Evolutionary conservation across 495 filamentous ascomycete genomes (phyloP), one percentile per base, ranked within the genome.

Genomic region (Neurospora sp.): DNA sequence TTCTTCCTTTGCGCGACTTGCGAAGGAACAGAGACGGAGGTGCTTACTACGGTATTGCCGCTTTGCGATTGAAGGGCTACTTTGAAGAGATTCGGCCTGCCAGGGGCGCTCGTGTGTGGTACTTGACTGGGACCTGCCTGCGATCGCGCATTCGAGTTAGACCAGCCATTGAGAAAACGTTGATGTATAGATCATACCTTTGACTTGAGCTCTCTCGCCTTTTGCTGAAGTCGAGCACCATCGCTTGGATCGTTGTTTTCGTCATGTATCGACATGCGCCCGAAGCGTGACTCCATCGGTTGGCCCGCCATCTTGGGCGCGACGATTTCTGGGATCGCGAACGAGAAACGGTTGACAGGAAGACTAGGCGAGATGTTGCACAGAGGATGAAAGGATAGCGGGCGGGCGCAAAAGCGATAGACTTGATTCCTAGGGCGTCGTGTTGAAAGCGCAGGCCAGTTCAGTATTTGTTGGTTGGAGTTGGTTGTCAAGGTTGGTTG

Each of bases 191-290:
- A 70, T 72, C 72, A 40, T 83, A 93, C 92, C 89, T 95, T 95
- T 37, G 88, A 82, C 81, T 35, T 62, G 7, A 62, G 54, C 27
- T 62, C 23, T 1, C 54, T 35, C 27, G 54, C 14, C 54, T 94
- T 95, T 60, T 86, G 84, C 76, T 90, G 89, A 39, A 79, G 62
- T 16, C 85, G 83, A 40, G 79, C 82, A 62, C 80, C 84, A 75
- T 86, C 84, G 42, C 82, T 80, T 54, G 82, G 82, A 8, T 92
- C 91, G 76, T 62, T 62, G 54, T 93, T 93, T 78, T 95, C 93
- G 78, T 94, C 93, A 76, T 91, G 92, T 42, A 97, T 90, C 20
- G 92, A 90, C 80, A 96, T 84, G 76, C 89, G 90, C 88, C 94
- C 93, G 78, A 97, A 91, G 70, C 92, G 91, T 84, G 92, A 84